Evolutionary conservation across 139 green algal species (phyloP), one percentile per base, ranked within the genome.

Genomic region (Pleodorina starrii): DNA sequence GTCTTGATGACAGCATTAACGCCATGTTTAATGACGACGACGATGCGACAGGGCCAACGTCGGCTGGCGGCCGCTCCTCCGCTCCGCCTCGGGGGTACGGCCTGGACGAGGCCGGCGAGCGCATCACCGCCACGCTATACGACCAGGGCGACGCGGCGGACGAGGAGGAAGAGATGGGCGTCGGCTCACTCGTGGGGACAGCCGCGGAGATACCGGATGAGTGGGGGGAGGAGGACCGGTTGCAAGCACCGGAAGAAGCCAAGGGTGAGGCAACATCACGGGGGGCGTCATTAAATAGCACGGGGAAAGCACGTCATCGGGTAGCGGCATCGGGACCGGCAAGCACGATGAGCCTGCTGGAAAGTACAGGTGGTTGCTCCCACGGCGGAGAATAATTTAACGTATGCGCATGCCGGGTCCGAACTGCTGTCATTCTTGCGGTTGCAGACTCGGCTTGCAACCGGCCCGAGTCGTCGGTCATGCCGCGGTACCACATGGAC

Each of bases 401-500:
- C n/a, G n/a, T n/a, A n/a, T n/a, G n/a, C n/a, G n/a, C n/a, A n/a
- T n/a, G n/a, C n/a, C n/a, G n/a, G n/a, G 9, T 12, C 54, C 6
- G 54, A 21, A 66, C 54, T 66, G 54, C 7, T 5, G 25, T 66
- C 25, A 66, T 25, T 12, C 6, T 60, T 66, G 2, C 6, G 2
- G 5, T 12, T 66, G 29, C 63, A 73, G 63, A 73, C 29, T 73
- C 25, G 63, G 63, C 35, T 32, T 35, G 63, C 32, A 35, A 35
- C 5, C 63, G 81, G 43, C 29, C 60, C 16, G 81, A 87, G 10
- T 87, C 81, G 2, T 29, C 42, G 5, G 54, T 83, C 6, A 48
- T 38, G 74, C 82, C 89, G 29, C 86, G 66, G 5, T 85, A 79
- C 43, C 81, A 46, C 10, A 35, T 90, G 60, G 85, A 92, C 59